Conservation (phyloP, 1,284 basidiomycete genomes). For the Cutaneotrichosporon cyanovorans region DNA sequence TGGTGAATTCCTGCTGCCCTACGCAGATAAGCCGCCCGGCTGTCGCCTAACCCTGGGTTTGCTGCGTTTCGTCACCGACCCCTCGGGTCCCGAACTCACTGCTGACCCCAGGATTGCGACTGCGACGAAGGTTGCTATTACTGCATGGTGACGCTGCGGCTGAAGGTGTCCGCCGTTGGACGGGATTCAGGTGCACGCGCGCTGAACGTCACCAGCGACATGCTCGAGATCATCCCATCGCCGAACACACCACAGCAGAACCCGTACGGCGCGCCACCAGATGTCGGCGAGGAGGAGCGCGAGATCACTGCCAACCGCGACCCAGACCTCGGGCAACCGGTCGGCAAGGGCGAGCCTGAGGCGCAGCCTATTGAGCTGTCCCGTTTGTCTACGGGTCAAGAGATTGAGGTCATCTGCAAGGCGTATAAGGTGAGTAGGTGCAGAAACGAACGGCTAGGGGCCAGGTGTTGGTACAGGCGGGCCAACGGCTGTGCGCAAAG, state of each 20-base stretch:
- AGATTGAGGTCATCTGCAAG: slow-evolving; percentile 75
- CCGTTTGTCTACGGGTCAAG: slow-evolving; percentile 90
- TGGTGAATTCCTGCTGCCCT: no score
- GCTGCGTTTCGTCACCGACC: neutral
- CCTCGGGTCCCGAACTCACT: neutral
- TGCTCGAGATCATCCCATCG: slow-evolving; percentile 39
- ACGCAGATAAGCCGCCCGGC: no score
- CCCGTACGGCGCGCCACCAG: slow-evolving; percentile 32
- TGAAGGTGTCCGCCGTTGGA: slow-evolving; percentile 31
- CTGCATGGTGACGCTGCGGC: slow-evolving; percentile 42
- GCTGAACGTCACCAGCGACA: slow-evolving; percentile 42
- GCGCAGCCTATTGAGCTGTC: slow-evolving; percentile 71
- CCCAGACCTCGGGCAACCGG: slow-evolving; percentile 72
- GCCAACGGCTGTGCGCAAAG: no score
- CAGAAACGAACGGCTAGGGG: neutral
- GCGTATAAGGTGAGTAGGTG: slow-evolving; percentile 82
- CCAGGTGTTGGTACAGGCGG: no score
- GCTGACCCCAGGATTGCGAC: slow-evolving; percentile 37
- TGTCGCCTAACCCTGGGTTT: neutral
- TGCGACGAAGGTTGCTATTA: slow-evolving; percentile 47
- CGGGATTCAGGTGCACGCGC: slow-evolving; percentile 19
- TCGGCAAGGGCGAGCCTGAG: slow-evolving; percentile 68
- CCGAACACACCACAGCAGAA: slow-evolving; percentile 24
- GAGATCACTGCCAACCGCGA: slow-evolving; percentile 53
- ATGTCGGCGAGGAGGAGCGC: slow-evolving; percentile 34